Evolutionary conservation across 2,329 filamentous ascomycete species (phyloP).

Genomic region (Nothophaeocryptopus gaeumannii): DNA sequence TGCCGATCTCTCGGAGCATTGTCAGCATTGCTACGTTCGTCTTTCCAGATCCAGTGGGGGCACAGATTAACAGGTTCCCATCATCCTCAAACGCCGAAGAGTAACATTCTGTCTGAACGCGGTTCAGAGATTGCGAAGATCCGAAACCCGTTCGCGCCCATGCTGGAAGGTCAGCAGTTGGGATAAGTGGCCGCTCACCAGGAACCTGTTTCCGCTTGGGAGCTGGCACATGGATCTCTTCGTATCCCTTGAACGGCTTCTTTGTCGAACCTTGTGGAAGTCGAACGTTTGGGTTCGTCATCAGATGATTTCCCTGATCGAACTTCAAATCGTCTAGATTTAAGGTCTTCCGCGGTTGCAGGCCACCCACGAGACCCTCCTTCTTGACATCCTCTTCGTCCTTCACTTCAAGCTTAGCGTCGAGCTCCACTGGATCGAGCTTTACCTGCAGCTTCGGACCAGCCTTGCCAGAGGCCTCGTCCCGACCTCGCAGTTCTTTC

Average conservation of each 20-base stretch:
- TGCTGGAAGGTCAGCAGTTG: slow-evolving; percentile 82
- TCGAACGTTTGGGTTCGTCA: slow-evolving; percentile 97
- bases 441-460: slow-evolving; percentile 76
- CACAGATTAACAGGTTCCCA: slow-evolving; percentile 96
- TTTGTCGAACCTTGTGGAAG: slow-evolving; percentile 94
- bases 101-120: slow-evolving; percentile 92
- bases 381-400: slow-evolving; percentile 60
- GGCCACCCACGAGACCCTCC: slow-evolving; percentile 70
- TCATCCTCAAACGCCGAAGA: slow-evolving; percentile 88
- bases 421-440: slow-evolving; percentile 76
- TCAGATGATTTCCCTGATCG: slow-evolving; percentile 96
- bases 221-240: slow-evolving; percentile 94
- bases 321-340: slow-evolving; percentile 96
- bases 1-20: slow-evolving; percentile 93
- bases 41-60: slow-evolving; percentile 94
- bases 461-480: slow-evolving; percentile 54
- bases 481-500: slow-evolving; percentile 78
- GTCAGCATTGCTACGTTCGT: slow-evolving; percentile 98
- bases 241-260: slow-evolving; percentile 93
- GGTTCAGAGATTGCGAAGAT: slow-evolving; percentile 81
- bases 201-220: slow-evolving; percentile 84
- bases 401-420: slow-evolving; percentile 43
- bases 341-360: slow-evolving; percentile 82
- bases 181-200: slow-evolving; percentile 71
- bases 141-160: slow-evolving; percentile 89